Conservation (phyloP, 2,329 filamentous ascomycete species). For the Diaporthe velutina region DNA sequence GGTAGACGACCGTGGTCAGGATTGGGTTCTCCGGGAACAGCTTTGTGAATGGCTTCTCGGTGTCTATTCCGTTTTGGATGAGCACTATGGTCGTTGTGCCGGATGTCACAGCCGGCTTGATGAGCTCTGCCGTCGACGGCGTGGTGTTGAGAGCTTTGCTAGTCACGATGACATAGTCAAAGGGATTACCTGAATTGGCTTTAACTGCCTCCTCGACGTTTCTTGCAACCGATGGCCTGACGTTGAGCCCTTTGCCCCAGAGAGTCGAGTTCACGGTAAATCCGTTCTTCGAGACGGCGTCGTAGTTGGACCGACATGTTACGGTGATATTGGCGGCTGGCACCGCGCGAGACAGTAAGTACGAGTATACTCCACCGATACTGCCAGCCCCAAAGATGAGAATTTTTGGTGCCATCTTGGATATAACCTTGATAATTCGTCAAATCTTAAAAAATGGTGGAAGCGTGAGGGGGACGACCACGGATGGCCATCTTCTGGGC, state of each 20-base stretch:
- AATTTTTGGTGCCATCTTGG: slow-evolving; percentile 25
- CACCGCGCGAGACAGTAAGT: slow-evolving; percentile 44
- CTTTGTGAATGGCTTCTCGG: slow-evolving; percentile 73
- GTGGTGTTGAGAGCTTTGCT: slow-evolving; percentile 78
- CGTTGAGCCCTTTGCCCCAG: slow-evolving; percentile 47
- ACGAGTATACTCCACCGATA: slow-evolving; percentile 48
- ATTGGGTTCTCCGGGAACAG: slow-evolving; percentile 73
- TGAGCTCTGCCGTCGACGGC: slow-evolving; percentile 71
- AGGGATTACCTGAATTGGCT: slow-evolving; percentile 41
- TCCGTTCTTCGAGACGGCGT: slow-evolving; percentile 44
- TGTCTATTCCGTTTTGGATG: slow-evolving; percentile 79
- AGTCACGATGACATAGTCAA: slow-evolving; percentile 76
- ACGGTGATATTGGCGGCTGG: slow-evolving; percentile 46
- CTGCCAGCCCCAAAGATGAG: slow-evolving; percentile 51
- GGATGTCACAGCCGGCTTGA: slow-evolving; percentile 70
- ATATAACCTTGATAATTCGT: not conserved
- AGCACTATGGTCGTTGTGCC: slow-evolving; percentile 70
- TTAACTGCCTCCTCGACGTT: slow-evolving; percentile 48
- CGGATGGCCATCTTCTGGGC: not conserved
- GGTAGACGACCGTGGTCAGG: slow-evolving; percentile 77
- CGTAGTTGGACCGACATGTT: slow-evolving; percentile 50
- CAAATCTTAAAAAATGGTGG: not conserved
- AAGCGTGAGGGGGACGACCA: not conserved
- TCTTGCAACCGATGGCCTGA: slow-evolving; percentile 45
- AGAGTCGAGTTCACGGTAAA: slow-evolving; percentile 48